phyloP scores from a whole-genome alignment of 352 stramenopile species.

The Globisporangium middletonii region DNA sequence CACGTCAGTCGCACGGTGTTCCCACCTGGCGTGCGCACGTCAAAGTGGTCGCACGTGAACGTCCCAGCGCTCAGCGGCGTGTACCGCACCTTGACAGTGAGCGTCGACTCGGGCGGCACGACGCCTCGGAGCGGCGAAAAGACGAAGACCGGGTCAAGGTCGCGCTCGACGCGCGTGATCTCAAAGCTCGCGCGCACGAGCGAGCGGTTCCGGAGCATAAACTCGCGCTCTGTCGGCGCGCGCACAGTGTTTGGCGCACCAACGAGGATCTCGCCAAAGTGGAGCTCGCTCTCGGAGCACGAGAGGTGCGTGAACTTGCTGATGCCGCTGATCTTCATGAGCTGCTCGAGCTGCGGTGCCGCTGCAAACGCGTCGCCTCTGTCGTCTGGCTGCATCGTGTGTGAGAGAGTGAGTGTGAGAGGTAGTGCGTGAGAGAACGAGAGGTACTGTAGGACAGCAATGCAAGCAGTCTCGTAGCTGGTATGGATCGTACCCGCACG shows the following conservation, averaged over 20 bases:
- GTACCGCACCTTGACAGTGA: slow-evolving; percentile 75
- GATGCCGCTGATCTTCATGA: slow-evolving; percentile 85
- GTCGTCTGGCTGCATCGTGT: slow-evolving; percentile 21
- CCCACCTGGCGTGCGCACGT: slow-evolving; percentile 85
- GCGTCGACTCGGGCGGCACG: slow-evolving; percentile 64
- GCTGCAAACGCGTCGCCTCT: slow-evolving; percentile 15
- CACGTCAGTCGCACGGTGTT: slow-evolving; percentile 77
- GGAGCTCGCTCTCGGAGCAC: slow-evolving; percentile 66
- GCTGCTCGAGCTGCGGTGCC: slow-evolving; percentile 25
- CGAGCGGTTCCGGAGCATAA: slow-evolving; percentile 87
- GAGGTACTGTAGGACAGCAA: not conserved
- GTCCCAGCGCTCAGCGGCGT: slow-evolving; percentile 72
- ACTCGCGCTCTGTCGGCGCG: slow-evolving; percentile 61
- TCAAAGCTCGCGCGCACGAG: slow-evolving; percentile 85
- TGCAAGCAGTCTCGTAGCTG: slow-evolving; percentile 4
- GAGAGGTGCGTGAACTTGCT: slow-evolving; percentile 89
- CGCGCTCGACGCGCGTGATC: slow-evolving; percentile 67
- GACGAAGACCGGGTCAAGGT: slow-evolving; percentile 84
- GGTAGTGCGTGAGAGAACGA: not conserved
- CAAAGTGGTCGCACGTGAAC: slow-evolving; percentile 89
- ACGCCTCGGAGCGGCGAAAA: slow-evolving; percentile 66
- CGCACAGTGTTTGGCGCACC: slow-evolving; percentile 33
- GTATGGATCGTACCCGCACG: slow-evolving; percentile 35
- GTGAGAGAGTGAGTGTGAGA: not conserved
- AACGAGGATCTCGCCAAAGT: slow-evolving; percentile 85